These are phyloP conservation scores for Perkinsus marinus DNA, from an alignment of 169 alveolate genomes.

Conservation along the genomic window DNA sequence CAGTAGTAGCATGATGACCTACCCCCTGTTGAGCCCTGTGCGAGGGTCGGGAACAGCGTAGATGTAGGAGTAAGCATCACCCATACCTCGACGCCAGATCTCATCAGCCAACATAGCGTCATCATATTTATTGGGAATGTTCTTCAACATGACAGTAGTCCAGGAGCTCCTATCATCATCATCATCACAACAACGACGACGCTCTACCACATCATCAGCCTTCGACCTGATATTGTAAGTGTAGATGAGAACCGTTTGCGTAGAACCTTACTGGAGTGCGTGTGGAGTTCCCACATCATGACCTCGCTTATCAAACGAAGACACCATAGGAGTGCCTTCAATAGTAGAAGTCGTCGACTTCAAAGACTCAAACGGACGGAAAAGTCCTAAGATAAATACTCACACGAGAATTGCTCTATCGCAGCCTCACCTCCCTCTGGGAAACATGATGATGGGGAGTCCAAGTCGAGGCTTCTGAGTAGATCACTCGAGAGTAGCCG, in stretches of 20 bases:
- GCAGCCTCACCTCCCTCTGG: too few species aligned
- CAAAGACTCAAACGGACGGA: not conserved
- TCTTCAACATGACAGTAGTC: conserved; percentile 38
- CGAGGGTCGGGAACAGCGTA: not conserved
- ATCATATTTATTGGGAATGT: conserved; percentile 50
- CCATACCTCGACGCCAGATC: not conserved
- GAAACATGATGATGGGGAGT: not conserved
- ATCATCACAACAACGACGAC: not conserved
- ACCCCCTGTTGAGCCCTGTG: not conserved
- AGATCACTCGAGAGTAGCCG: not conserved
- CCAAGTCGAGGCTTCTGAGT: not conserved
- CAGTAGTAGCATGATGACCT: not conserved
- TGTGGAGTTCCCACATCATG: too few species aligned
- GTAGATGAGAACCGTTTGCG: too few species aligned
- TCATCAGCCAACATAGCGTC: conserved; percentile 12
- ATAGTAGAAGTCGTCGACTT: not conserved
- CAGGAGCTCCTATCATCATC: not conserved
- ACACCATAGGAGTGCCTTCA: not conserved
- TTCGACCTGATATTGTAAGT: too few species aligned
- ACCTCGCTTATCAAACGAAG: not conserved
- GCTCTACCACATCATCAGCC: too few species aligned
- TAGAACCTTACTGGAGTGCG: too few species aligned
- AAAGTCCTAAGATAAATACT: not conserved
- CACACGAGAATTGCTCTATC: not conserved
- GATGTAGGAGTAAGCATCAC: not conserved